A percentile compares a stretch with the other conserved stretches of the same genome.
These are phyloP conservation scores for Ammopiptanthus mongolicus DNA, from an alignment of 306 rosid genomes.

Conservation along the genomic window DNA sequence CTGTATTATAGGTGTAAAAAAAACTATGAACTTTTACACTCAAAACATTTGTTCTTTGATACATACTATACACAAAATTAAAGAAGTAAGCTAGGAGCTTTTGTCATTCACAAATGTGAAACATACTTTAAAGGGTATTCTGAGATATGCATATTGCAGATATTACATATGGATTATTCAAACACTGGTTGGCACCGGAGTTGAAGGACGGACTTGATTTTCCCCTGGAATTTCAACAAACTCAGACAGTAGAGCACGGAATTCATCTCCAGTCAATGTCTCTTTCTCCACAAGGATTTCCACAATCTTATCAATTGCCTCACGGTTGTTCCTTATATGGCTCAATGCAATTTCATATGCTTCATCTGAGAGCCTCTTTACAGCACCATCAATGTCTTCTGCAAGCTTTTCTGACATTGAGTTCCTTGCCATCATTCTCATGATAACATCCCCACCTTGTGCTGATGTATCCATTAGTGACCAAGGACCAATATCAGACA, in stretches of 20 bases:
- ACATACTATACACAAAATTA: conserved; percentile 20
- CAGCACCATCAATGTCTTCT: conserved; percentile 78
- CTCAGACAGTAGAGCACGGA: conserved; percentile 78
- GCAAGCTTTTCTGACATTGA: conserved; percentile 96
- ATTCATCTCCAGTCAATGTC: conserved; percentile 76
- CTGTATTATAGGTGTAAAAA: neutral
- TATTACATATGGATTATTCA: conserved; percentile 33
- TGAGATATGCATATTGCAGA: conserved; percentile 23
- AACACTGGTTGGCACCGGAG: conserved; percentile 55
- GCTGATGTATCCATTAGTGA: conserved; percentile 75
- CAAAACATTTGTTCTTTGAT: conserved; percentile 16
- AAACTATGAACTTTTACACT: conserved; percentile 9
- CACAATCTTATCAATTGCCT: conserved; percentile 86
- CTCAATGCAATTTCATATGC: conserved; percentile 68
- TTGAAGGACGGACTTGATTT: conserved; percentile 62
- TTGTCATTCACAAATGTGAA: conserved; percentile 25
- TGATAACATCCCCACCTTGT: conserved; percentile 80
- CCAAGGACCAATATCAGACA: conserved; percentile 99
- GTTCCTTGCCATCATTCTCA: conserved; percentile 99
- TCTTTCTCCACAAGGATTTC: conserved; percentile 89
- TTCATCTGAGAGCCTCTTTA: conserved; percentile 72
- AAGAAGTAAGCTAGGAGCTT: conserved; percentile 13
- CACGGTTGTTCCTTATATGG: conserved; percentile 87
- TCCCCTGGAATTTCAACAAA: conserved; percentile 78
- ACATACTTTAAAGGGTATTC: conserved; percentile 21